Percentiles rank a stretch among this genome's conserved stretches.
These are phyloP conservation scores for Withania somnifera DNA, from an alignment of 305 asterid species.

Conservation along the genomic window DNA sequence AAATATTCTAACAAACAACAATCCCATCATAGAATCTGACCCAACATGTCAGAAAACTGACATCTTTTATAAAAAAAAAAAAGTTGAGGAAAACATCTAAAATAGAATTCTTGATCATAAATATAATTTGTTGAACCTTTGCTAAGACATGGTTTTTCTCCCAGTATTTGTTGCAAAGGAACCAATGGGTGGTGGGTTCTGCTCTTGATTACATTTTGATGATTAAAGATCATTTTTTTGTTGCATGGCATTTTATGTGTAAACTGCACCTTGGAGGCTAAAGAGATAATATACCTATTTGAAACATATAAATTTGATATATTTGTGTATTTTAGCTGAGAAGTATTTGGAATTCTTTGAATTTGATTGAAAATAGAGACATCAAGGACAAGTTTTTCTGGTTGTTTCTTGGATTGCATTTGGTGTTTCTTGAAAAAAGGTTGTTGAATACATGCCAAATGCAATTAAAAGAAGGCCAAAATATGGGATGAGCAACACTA, in stretches of 20 bases:
- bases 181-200: too few relatives aligned
- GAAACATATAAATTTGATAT: background rate
- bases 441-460: constrained; percentile 13
- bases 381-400: background rate
- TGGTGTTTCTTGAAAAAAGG: background rate
- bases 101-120: background rate
- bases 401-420: background rate
- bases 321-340: background rate
- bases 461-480: constrained; percentile 22
- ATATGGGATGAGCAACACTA: constrained; percentile 19
- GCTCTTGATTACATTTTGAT: too few relatives aligned
- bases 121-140: constrained; percentile 6
- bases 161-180: background rate
- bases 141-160: background rate
- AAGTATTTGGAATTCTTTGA: background rate
- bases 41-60: constrained; percentile 6
- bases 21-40: constrained; percentile 40
- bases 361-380: background rate
- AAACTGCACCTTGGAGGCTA: too few relatives aligned
- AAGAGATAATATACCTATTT: background rate
- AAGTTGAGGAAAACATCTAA: background rate
- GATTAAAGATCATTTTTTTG: too few relatives aligned
- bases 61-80: background rate
- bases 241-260: too few relatives aligned
- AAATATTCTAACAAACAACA: constrained; percentile 54